Evolutionary conservation across 192 early-diverging fungal species (phyloP), one percentile per base, ranked within the genome.

Genomic region (Lobosporangium transversale): DNA sequence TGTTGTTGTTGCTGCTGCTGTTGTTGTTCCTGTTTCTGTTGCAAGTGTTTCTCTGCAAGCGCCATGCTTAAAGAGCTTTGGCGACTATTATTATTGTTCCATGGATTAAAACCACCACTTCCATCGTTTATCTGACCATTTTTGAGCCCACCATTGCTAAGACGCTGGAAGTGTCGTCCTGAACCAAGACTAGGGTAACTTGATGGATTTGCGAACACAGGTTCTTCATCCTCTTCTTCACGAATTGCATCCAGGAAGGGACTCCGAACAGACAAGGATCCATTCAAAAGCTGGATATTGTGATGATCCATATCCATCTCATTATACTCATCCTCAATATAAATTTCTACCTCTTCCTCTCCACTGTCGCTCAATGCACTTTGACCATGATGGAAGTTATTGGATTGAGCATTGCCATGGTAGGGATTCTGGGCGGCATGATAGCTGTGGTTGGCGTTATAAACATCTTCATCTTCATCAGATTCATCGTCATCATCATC

Each of bases 201-300:
- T 1, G 73, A 76, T 0, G 73, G 73, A n/a, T 76, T 76, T 40
- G 73, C 54, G 30, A 76, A 67, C 1, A 53, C 64, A 3, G 73
- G 73, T 23, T 67, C 73, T 26, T 76, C 73, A n/a, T 76, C 73
- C 15, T 76, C 73, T 35, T 76, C 73, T 51, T 76, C 73, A 9
- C 73, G 73, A 31, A 76, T 76, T 11, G 64, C 73, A 44, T 76
- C 73, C 31, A 76, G 31, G 24, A 76, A 76, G 2, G 73, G 73
- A 11, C 58, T 62, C 37, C 73, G 58, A 2, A 76, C 64, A 18
- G 73, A 76, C 8, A 76, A 27, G 15, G 73, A 76, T 17, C 73
- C 73, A 20, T 62, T 76, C 45, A 76, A 44, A 44, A 76, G 53
- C 21, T 76, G 73, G 43, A 76, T 76, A 21, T 53, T 76, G 37